Conservation (phyloP, 768 basidiomycete species). For the Agaricus subrufescens region DNA sequence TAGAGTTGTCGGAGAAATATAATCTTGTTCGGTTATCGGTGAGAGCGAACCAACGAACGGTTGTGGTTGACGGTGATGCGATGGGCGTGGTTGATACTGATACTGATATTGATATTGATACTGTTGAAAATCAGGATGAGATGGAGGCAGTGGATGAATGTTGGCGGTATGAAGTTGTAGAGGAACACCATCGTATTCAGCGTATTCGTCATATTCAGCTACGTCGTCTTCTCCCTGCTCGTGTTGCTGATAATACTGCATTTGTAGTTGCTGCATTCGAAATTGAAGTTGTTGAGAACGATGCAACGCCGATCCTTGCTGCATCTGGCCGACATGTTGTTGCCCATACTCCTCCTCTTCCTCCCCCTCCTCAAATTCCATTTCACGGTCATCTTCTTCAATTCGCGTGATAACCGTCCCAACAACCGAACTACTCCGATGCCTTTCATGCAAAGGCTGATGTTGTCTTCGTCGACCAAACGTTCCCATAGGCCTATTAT, state of each 20-base stretch:
- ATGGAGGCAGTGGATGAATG: not conserved
- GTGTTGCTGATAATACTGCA: constrained; percentile 13
- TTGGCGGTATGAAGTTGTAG: constrained; percentile 2
- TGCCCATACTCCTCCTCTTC: not conserved
- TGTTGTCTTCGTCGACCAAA: not conserved
- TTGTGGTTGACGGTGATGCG: not conserved
- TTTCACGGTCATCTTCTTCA: not conserved
- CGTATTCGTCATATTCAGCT: too few relatives aligned
- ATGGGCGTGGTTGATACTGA: constrained; percentile 1
- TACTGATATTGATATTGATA: constrained; percentile 13
- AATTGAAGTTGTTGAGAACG: not conserved
- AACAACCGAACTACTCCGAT: not conserved
- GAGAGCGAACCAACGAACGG: constrained; percentile 45
- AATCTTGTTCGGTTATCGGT: constrained; percentile 64
- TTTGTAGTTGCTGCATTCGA: constrained; percentile 4
- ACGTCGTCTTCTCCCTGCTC: too few relatives aligned
- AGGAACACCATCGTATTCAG: not conserved
- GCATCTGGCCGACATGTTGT: not conserved
- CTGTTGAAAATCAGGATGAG: constrained; percentile 7
- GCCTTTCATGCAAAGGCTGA: not conserved
- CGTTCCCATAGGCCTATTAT: constrained; percentile 5
- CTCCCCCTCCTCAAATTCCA: not conserved
- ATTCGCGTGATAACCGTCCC: not conserved
- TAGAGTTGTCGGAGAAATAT: constrained; percentile 40
- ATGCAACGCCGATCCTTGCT: not conserved